Evolutionary conservation across 805 yeast genomes (phyloP), one percentile per base, ranked within the genome.

Genomic region (Lipomyces lipofer): DNA sequence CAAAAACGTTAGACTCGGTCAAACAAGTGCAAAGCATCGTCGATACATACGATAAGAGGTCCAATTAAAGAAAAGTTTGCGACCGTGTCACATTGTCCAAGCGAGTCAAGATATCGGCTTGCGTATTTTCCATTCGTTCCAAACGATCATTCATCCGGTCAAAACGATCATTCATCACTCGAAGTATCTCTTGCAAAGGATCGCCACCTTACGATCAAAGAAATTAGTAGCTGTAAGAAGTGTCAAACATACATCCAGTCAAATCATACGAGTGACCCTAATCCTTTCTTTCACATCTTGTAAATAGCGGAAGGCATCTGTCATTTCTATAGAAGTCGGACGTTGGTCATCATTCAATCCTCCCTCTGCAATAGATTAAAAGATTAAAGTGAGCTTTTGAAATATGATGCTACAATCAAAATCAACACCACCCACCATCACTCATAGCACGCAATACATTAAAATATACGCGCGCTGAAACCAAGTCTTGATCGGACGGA

Each of bases 401-500:
- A 35, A 35, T 15, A 3, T 32, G 15, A 35, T 35, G 22, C 5
- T 22, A n/a, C 39, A 35, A 5, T 35, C 24, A n/a, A 35, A 32
- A 35, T 35, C 19, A 22, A 22, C 12, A 35, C 24, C 19, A 4
- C 39, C 19, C 19, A n/a, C 39, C 39, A 35, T 35, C 39, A 17
- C 39, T 19, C 19, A 35, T 19, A 19, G 19, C 39, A 7, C 39
- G 15, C 24, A 35, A 22, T 19, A 19, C 15, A 15, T 22, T 22
- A 35, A 10, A 35, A 35, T 35, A 35, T 35, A 22, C 19, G 22
- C 39, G 15, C 9, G 39, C 39, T 9, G 39, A 15, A 22, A 22
- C 39, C 39, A 35, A 15, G 19, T 35, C 39, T 35, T 35, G 39
- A 35, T 35, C 39, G 8, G 39, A 35, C 22, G 39, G 39, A n/a